These are phyloP conservation scores for Schizosaccharomyces octosporus DNA, from an alignment of 805 yeast genomes.

Conservation along the genomic window DNA sequence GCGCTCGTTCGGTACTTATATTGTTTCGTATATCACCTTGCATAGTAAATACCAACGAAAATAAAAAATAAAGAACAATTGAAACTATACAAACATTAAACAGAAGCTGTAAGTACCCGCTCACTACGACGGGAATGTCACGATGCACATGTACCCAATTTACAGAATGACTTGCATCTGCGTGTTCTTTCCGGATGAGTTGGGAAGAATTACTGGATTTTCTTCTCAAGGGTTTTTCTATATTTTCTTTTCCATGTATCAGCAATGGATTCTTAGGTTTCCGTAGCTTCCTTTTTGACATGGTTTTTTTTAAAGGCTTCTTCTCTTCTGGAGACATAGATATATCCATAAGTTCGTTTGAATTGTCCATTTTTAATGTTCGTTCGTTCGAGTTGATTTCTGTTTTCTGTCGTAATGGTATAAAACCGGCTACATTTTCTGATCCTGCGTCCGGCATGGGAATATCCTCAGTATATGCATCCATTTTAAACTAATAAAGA, in stretches of 20 bases:
- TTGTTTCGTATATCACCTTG: conserved; percentile 46
- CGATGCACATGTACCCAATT: conserved; percentile 4
- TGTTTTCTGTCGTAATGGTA: not conserved
- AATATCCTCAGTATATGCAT: not conserved
- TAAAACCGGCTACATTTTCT: not conserved
- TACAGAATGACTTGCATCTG: not conserved
- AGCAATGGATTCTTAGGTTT: not conserved
- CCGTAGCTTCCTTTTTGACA: not conserved
- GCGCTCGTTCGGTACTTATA: conserved; percentile 35
- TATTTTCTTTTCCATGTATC: too few species aligned
- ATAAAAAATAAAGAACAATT: conserved; percentile 26
- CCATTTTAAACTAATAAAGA: too few species aligned
- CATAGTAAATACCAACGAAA: conserved; percentile 29
- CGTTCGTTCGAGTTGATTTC: not conserved
- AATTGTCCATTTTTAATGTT: not conserved
- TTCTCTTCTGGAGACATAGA: not conserved
- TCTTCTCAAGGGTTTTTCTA: not conserved
- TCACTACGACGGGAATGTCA: conserved; percentile 26
- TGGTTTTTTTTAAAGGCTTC: not conserved
- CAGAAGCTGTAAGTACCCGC: conserved; percentile 37
- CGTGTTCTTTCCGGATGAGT: not conserved
- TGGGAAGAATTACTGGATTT: not conserved
- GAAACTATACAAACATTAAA: conserved; percentile 31
- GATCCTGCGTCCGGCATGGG: not conserved
- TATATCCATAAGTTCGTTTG: not conserved